Base-by-base conservation (phyloP, 495 filamentous ascomycete genomes). In the Clavariopsis aquatica region DNA sequence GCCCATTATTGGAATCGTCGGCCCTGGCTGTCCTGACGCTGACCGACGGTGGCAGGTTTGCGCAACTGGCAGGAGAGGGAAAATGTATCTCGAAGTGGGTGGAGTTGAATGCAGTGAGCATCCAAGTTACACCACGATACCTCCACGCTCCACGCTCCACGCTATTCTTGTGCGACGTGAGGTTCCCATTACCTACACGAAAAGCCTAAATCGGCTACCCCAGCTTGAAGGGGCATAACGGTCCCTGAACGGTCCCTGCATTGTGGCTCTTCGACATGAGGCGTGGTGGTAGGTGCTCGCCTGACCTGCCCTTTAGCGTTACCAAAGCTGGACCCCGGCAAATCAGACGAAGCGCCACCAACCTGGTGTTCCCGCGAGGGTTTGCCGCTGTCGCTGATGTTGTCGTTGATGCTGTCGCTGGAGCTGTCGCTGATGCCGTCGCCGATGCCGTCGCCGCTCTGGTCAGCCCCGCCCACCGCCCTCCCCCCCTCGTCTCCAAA, bases 301-400 rank as follows among this genome's bases (percentile, higher is more conserved):
- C 54, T 57, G 19, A 57, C 54, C 54, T 57, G 34, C 54, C 36
- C 36, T 36, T 15, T 19, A 15, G 52, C 52, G 49, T 27, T 23
- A 26, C 52, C 52, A 34, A 28, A 41, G 36, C n/a, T 41, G 36
- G 9, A 9, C 9, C 36, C 20, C 17, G 17, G 7, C 15, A 47
- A n/a, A 47, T 47, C 15, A 19, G 43, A n/a, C 19, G 17, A 47
- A 47, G 20, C 15, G 43, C 43, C 43, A 23, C 43, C 7, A 7
- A 47, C 20, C 15, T 47, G 43, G 43, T 47, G 5, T 23, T 47
- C 43, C 15, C 15, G 15, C 20, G 31, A 34, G 12, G 6, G 31
- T 34, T 34, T 34, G 31, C 31, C 31, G 31, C 31, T 34, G 31
- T 34, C 31, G 31, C 31, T 34, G 31, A n/a, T n/a, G n/a, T n/a